These are phyloP conservation scores for Bothriochloa decipiens DNA, from an alignment of 176 grass and related monocot species.

Conservation along the genomic window DNA sequence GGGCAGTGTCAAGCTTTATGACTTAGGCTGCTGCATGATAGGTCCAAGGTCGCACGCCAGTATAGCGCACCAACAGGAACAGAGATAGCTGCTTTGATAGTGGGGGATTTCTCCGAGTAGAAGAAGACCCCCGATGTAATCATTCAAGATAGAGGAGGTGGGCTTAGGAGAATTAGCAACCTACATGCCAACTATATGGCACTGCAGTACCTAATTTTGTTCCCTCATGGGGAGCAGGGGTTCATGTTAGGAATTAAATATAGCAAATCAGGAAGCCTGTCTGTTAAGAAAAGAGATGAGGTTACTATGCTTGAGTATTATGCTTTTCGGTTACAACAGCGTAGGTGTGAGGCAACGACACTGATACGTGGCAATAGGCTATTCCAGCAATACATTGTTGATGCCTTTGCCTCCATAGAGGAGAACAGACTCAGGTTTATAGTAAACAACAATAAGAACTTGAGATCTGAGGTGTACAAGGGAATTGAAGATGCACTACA, in stretches of 20 bases:
- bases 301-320: slow-evolving; percentile 1
- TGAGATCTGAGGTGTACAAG: not conserved
- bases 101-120: not conserved
- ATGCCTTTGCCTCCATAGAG: not conserved
- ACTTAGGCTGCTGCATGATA: not conserved
- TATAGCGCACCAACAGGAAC: not conserved
- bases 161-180: slow-evolving; percentile 1
- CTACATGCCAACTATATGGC: slow-evolving; percentile 8
- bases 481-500: not conserved
- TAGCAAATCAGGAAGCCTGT: not conserved
- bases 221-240: not conserved
- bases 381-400: not conserved
- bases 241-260: not conserved
- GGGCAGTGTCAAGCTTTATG: not conserved
- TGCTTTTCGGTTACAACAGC: not conserved
- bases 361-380: not conserved
- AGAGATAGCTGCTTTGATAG: slow-evolving; percentile 7
- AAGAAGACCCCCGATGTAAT: not conserved
- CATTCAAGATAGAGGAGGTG: not conserved
- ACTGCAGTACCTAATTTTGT: not conserved
- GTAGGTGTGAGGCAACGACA: not conserved
- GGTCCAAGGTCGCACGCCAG: not conserved
- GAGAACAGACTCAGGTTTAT: not conserved
- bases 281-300: not conserved
- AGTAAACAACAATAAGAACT: not conserved